A percentile compares a stretch with the other conserved stretches of the same genome.
Evolutionary conservation across 139 green algal species (phyloP).

Genomic region (Eudorina sp.): DNA sequence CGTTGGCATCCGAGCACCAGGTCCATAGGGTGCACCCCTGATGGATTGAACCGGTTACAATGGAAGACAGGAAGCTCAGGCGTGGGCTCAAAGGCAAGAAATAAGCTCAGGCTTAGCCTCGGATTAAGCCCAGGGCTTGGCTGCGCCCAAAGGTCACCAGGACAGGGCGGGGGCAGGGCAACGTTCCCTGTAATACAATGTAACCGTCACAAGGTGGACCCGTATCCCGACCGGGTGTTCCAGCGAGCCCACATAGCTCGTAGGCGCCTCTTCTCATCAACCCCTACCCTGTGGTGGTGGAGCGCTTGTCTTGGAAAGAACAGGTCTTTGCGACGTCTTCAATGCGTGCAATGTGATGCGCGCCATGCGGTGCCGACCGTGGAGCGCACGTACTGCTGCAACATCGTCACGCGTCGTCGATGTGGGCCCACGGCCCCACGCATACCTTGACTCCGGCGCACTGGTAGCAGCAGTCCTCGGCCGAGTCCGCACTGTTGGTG

Average conservation of each 20-base stretch:
- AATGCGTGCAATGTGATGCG: neutral
- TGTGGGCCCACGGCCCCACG: neutral
- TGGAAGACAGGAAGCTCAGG: neutral
- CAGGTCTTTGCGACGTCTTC: neutral
- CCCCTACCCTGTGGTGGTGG: too few relatives aligned
- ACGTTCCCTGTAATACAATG: neutral
- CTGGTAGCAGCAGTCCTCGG: conserved; percentile 21
- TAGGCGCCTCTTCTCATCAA: too few relatives aligned
- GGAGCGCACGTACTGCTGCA: too few relatives aligned
- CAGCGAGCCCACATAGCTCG: too few relatives aligned
- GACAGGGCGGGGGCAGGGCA: too few relatives aligned
- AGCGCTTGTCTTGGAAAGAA: too few relatives aligned
- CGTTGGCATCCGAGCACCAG: neutral
- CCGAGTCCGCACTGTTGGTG: neutral
- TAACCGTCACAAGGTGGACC: too few relatives aligned
- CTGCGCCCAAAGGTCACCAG: too few relatives aligned
- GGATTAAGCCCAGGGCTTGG: too few relatives aligned
- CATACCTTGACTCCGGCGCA: conserved; percentile 22
- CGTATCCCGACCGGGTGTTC: too few relatives aligned
- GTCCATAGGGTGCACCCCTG: conserved; percentile 36
- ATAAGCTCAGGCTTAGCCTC: too few relatives aligned
- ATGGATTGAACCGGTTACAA: neutral
- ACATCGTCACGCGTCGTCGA: neutral
- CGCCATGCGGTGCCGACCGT: neutral
- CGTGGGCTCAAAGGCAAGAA: neutral